A percentile compares a stretch with the other conserved stretches of the same genome.
phyloP scores from a whole-genome alignment of 2,329 filamentous ascomycete genomes.

The Lomentospora prolificans region DNA sequence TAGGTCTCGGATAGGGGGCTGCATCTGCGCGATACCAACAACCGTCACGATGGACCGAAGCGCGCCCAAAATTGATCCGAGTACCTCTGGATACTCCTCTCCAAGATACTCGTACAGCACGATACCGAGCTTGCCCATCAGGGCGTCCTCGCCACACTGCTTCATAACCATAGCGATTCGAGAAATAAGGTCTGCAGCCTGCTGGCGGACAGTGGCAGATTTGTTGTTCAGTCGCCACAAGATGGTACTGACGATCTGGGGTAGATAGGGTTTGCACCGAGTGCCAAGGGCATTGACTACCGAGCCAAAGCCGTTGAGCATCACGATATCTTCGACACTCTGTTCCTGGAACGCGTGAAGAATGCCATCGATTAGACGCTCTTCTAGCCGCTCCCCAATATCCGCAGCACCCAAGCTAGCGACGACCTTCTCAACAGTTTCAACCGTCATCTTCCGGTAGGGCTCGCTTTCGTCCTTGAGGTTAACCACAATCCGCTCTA shows the following conservation, averaged over 20 bases:
- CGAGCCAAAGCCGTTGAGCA: slow-evolving; percentile 95
- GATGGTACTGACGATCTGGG: slow-evolving; percentile 94
- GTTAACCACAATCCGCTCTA: slow-evolving; percentile 87
- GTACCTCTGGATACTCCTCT: slow-evolving; percentile 95
- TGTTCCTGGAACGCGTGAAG: slow-evolving; percentile 97
- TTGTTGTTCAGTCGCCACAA: slow-evolving; percentile 97
- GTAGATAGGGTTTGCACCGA: slow-evolving; percentile 90
- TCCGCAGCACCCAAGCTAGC: slow-evolving; percentile 88
- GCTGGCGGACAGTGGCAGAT: slow-evolving; percentile 89
- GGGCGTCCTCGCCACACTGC: slow-evolving; percentile 89
- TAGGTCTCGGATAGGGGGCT: slow-evolving; percentile 92
- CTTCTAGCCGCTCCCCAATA: slow-evolving; percentile 84
- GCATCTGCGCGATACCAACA: slow-evolving; percentile 96
- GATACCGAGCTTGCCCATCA: slow-evolving; percentile 90
- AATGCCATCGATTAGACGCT: slow-evolving; percentile 89
- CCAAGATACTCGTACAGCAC: slow-evolving; percentile 97
- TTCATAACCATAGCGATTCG: slow-evolving; percentile 99
- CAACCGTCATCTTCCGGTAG: slow-evolving; percentile 98
- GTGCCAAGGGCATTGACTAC: slow-evolving; percentile 92
- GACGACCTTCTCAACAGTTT: slow-evolving; percentile 94
- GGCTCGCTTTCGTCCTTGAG: slow-evolving; percentile 97
- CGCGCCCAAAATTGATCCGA: slow-evolving; percentile 91
- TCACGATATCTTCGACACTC: slow-evolving; percentile 88
- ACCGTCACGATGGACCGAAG: slow-evolving; percentile 95
- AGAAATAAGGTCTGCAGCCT: slow-evolving; percentile 91